These are phyloP conservation scores for Ceratobasidium sp. DNA, from an alignment of 1,284 basidiomycete species.

Conservation along the genomic window DNA sequence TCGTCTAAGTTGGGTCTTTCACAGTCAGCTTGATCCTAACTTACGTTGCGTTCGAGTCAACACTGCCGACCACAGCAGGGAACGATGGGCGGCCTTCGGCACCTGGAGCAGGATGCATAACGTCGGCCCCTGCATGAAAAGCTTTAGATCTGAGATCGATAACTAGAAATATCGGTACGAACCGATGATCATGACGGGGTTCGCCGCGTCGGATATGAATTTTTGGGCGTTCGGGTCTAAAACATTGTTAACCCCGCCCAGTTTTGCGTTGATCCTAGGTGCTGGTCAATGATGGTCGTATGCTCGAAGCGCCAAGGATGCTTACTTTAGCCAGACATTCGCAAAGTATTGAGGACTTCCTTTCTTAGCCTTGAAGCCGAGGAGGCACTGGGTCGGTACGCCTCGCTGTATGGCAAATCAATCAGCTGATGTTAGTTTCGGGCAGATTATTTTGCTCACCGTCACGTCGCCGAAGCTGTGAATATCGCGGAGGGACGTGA, in stretches of 20 bases:
- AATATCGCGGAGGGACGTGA: not conserved
- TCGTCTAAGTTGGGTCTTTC: not conserved
- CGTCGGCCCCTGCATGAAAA: constrained; percentile 72
- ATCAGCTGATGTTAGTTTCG: not conserved
- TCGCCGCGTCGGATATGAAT: constrained; percentile 44
- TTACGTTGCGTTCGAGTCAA: constrained; percentile 68
- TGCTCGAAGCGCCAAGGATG: constrained; percentile 17
- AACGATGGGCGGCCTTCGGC: constrained; percentile 80
- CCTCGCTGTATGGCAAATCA: constrained; percentile 62
- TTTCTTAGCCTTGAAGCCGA: constrained; percentile 69
- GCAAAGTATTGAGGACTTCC: constrained; percentile 81
- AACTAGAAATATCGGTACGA: not conserved
- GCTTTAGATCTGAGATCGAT: constrained; percentile 11
- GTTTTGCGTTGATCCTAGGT: constrained; percentile 47
- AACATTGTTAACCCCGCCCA: constrained; percentile 47
- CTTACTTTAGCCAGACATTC: constrained; percentile 81
- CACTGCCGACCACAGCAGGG: constrained; percentile 78
- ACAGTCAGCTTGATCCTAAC: not conserved
- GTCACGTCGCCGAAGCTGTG: constrained; percentile 75
- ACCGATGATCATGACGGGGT: constrained; percentile 44
- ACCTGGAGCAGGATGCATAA: constrained; percentile 82
- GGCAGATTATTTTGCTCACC: not conserved
- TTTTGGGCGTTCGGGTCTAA: constrained; percentile 38
- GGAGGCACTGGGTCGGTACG: constrained; percentile 81
- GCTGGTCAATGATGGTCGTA: not conserved